Evolutionary conservation across 305 asterid species (phyloP).

Genomic region (Plantago rigida): DNA sequence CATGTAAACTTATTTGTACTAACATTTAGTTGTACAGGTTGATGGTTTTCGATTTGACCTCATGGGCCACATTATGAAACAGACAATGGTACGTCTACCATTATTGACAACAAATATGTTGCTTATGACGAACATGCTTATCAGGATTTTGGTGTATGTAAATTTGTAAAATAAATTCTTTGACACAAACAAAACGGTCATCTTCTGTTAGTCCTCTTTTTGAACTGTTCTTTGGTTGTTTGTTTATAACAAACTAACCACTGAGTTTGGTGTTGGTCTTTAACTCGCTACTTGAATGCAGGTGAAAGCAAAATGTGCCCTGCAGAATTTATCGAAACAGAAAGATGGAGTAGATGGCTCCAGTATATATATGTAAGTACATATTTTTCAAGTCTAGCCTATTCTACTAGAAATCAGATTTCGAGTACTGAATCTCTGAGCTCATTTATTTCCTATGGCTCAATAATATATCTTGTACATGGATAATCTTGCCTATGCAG

Average conservation of each 20-base stretch:
- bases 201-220: background rate
- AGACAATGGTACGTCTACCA: conserved; percentile 63
- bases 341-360: conserved; percentile 76
- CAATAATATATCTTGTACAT: too few relatives aligned
- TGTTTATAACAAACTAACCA: background rate
- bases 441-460: background rate
- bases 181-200: too few relatives aligned
- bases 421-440: background rate
- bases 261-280: conserved; percentile 1
- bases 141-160: background rate
- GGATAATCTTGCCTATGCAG: too few relatives aligned
- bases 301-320: conserved; percentile 67
- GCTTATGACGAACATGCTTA: too few relatives aligned
- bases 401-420: background rate
- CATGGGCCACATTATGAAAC: conserved; percentile 95
- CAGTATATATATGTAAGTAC: conserved; percentile 56
- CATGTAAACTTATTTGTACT: conserved; percentile 14
- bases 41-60: conserved; percentile 98
- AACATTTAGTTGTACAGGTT: conserved; percentile 51
- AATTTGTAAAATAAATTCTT: too few relatives aligned
- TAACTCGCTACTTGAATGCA: conserved; percentile 32
- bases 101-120: background rate
- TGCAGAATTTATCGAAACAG: conserved; percentile 52
- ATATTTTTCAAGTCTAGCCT: background rate
- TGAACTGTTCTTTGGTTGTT: background rate